phyloP scores from a whole-genome alignment of 371 early-diverging fungal genomes.

The Mucor irregularis region DNA sequence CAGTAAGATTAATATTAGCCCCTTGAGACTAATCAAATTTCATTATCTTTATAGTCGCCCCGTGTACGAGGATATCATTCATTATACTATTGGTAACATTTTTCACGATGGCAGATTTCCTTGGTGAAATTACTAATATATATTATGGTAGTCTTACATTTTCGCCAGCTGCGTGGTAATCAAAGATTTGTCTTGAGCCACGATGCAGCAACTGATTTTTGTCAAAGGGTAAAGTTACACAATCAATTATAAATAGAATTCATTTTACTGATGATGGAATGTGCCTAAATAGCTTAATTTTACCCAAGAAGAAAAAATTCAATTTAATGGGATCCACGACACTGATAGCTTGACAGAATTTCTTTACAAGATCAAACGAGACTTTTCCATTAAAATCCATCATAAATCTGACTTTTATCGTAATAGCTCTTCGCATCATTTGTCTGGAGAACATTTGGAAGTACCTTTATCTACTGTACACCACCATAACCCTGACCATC shows the following conservation, averaged over 20 bases:
- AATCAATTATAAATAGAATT: neutral
- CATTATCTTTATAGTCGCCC: neutral
- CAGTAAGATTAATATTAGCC: neutral
- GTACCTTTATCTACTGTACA: constrained; percentile 3
- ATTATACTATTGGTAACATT: constrained; percentile 7
- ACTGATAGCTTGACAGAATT: constrained; percentile 56
- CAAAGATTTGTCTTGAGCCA: constrained; percentile 45
- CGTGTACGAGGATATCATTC: neutral
- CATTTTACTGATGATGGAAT: too few relatives aligned
- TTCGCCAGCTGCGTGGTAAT: constrained; percentile 46
- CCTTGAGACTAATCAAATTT: neutral
- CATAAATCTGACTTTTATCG: constrained; percentile 32
- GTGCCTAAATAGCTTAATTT: constrained; percentile 43
- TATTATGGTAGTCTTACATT: constrained; percentile 39
- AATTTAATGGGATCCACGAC: constrained; percentile 56
- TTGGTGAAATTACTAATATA: neutral
- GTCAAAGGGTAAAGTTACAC: constrained; percentile 22
- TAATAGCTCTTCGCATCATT: neutral
- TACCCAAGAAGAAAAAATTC: constrained; percentile 44
- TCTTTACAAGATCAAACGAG: constrained; percentile 51
- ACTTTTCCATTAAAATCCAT: constrained; percentile 59
- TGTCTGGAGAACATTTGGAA: constrained; percentile 15
- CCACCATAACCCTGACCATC: constrained; percentile 22
- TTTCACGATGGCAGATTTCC: neutral
- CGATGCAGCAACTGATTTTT: constrained; percentile 33